Evolutionary conservation across 257 asterid genomes (phyloP), one percentile per base, ranked within the genome.

Genomic region (Gentiana straminea): DNA sequence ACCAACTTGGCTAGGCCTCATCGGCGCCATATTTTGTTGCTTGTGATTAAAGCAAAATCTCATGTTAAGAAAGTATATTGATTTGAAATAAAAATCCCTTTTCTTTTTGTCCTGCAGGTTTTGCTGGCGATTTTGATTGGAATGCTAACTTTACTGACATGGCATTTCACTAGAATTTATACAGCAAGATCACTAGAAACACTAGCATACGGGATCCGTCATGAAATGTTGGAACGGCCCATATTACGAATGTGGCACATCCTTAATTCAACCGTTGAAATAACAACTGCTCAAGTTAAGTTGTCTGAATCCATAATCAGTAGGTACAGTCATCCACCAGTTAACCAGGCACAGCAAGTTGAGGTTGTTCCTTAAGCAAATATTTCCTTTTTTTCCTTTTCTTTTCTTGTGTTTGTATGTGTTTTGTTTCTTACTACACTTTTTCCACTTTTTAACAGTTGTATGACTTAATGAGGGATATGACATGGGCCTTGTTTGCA

Each of bases 121-220:
- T 79, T 89, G 97, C 81, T 89, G 36, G 95, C 97, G 41, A 81
- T 89, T 62, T 71, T 86, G 81, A 86, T 89, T 58, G 97, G 94
- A 47, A 47, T 89, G 71, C 76, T 89, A 38, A 86, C 97, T 49
- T 67, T 89, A 37, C 81, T 89, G 7, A 89, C 97, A 68, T 89
- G 97, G 97, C 95, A 89, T 63, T 86, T 89, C 52, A 89, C 94
- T 12, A 73, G 86, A 82, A 93, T 80, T 45, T 83, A 89, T 68
- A 89, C 97, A 0, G 66, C 77, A 54, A 73, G 78, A 71, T 89
- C 95, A 58, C 75, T 89, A 7, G 79, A 81, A 66, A 78, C 89
- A 2, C 63, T 89, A 58, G 97, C 97, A 1, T 81, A 70, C 57
- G 97, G 92, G 39, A 95, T 89, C 59, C 86, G 97, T 3, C 85